Conservation (phyloP, 495 filamentous ascomycete genomes). For the Xylaria telfairii region DNA sequence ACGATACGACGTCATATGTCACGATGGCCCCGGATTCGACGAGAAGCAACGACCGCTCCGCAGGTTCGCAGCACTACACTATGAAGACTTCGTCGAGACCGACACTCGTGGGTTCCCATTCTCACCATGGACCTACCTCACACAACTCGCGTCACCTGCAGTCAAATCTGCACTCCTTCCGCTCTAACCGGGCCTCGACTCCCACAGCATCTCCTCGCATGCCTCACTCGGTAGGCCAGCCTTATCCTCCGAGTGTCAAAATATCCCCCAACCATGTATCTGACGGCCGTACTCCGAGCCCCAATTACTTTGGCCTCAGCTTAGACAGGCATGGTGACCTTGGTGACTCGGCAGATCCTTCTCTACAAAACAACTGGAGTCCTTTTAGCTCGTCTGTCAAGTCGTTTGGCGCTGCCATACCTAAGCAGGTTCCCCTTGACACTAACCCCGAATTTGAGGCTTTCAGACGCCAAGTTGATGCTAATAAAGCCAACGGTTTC, state of each 20-base stretch:
- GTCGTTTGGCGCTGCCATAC: constrained; percentile 70
- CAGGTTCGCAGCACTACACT: constrained; percentile 45
- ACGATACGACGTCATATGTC: constrained; percentile 39
- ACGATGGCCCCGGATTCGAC: constrained; percentile 38
- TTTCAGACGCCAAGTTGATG: constrained; percentile 72
- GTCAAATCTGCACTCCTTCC: constrained; percentile 48
- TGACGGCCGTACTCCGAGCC: constrained; percentile 61
- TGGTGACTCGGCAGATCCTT: constrained; percentile 63
- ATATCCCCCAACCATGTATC: constrained; percentile 43
- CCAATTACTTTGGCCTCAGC: constrained; percentile 82
- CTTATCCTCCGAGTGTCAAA: constrained; percentile 42
- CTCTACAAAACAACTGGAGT: constrained; percentile 71
- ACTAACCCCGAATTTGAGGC: constrained; percentile 80
- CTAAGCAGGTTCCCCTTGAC: constrained; percentile 70
- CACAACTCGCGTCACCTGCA: constrained; percentile 46
- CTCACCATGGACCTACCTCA: constrained; percentile 41
- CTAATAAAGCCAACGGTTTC: constrained; percentile 58
- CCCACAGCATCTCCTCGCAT: constrained; percentile 50
- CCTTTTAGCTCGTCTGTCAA: constrained; percentile 69
- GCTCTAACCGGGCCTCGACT: constrained; percentile 45
- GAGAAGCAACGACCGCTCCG: constrained; percentile 42
- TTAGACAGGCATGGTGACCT: constrained; percentile 64
- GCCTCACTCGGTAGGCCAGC: constrained; percentile 53
- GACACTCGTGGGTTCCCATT: constrained; percentile 41
- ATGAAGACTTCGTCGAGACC: constrained; percentile 57